phyloP scores from a whole-genome alignment of 352 stramenopile genomes.

The Phytophthora vignae region DNA sequence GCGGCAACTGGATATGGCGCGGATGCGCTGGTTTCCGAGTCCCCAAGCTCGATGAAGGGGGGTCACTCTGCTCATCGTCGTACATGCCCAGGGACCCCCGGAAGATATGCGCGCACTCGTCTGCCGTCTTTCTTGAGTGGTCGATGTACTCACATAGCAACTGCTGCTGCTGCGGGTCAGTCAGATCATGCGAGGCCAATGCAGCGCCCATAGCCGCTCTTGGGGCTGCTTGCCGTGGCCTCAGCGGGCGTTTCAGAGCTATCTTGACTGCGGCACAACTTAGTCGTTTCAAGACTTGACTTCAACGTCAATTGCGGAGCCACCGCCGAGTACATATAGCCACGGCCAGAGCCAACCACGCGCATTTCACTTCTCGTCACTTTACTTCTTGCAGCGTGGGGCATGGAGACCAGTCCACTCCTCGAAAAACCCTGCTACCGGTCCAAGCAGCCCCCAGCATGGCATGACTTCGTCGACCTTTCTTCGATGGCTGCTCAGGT shows the following conservation, averaged over 20 bases:
- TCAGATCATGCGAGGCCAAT: conserved; percentile 33
- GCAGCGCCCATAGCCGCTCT: conserved; percentile 36
- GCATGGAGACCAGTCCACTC: conserved; percentile 61
- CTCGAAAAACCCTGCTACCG: conserved; percentile 33
- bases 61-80: conserved; percentile 31
- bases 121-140: conserved; percentile 52
- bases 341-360: neutral
- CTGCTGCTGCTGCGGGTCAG: conserved; percentile 36
- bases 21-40: conserved; percentile 42
- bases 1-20: conserved; percentile 48
- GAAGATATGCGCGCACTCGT: conserved; percentile 73
- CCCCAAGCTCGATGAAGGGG: conserved; percentile 13
- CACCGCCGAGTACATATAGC: neutral
- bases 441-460: conserved; percentile 38
- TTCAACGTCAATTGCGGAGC: conserved; percentile 15
- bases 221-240: neutral
- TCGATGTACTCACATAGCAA: conserved; percentile 67
- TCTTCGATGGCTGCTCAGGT: conserved; percentile 73
- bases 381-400: conserved; percentile 7
- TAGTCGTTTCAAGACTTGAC: conserved; percentile 20
- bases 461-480: conserved; percentile 65
- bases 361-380: conserved; percentile 1
- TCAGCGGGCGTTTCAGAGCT: conserved; percentile 22
- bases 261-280: conserved; percentile 9
- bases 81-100: conserved; percentile 34